These are phyloP conservation scores for Coelastrella sp. DNA, from an alignment of 139 green algal species.

Conservation along the genomic window DNA sequence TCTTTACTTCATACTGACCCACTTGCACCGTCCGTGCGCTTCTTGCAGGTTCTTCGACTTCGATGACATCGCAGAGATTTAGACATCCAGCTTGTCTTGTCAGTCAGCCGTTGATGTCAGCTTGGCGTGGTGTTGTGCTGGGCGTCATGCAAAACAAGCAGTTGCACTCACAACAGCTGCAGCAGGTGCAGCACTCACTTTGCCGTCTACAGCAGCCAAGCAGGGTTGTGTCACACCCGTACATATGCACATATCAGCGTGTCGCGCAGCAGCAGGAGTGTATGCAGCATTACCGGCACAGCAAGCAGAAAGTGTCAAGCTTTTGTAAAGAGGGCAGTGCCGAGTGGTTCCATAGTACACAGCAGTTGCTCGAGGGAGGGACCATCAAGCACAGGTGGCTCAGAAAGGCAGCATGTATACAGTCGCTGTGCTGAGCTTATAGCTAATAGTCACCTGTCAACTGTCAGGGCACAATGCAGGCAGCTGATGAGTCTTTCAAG, in stretches of 20 bases:
- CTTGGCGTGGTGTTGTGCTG: not conserved
- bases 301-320: not conserved
- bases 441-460: too few species aligned
- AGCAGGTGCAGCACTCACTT: not conserved
- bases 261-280: not conserved
- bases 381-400: slow-evolving; percentile 42
- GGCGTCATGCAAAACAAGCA: not conserved
- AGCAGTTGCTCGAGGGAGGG: slow-evolving; percentile 4
- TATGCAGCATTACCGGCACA: not conserved
- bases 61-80: slow-evolving; percentile 79
- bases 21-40: slow-evolving; percentile 67
- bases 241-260: not conserved
- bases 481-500: too few species aligned
- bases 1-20: not conserved
- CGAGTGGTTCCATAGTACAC: not conserved
- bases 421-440: not conserved
- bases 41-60: slow-evolving; percentile 89
- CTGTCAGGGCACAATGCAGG: too few species aligned
- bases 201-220: not conserved
- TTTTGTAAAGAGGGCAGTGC: not conserved
- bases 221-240: not conserved
- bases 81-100: not conserved
- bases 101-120: not conserved
- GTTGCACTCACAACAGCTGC: slow-evolving; percentile 9
- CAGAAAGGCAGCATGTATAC: not conserved